Evolutionary conservation across 192 early-diverging fungal species (phyloP), one percentile per base, ranked within the genome.

Genomic region (Martensiomyces pterosporus): DNA sequence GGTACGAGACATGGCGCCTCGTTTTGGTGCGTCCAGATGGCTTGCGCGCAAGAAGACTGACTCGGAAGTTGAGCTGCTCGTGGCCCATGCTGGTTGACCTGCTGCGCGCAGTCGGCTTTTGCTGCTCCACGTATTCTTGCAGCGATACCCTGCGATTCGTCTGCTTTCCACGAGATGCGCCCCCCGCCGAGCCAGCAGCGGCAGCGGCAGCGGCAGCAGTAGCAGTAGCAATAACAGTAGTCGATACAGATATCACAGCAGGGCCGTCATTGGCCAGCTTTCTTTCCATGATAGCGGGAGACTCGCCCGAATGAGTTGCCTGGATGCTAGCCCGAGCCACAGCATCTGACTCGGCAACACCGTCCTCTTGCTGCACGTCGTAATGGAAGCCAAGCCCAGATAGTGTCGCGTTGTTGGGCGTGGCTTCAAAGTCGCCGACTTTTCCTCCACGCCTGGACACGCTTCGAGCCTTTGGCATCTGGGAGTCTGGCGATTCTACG

Each of bases 61-160:
- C 70, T 19, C 70, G 70, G 58, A 74, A 74, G 39, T 58, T 57
- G 26, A 60, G 70, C 58, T 74, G 70, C 33, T 66, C 63, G 34
- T 45, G 53, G 32, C 63, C 70, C 3, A 39, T 26, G 3, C 45
- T 41, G 3, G 50, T 39, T 9, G 63, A 15, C 18, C 45, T 40
- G 24, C 40, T 37, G 26, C 24, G 35, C 2, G 55, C 29, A 6
- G 39, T 9, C 9, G 15, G 19, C 37, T 50, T 57, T 16, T 74
- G 57, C 47, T 62, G 70, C 47, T 66, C 49, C 12, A 74, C 59
- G 19, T 74, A 74, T 24, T 62, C 55, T 10, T 62, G 70, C 39
- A 74, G 39, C 43, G 70, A 60, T 32, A 57, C 24, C 15, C 16
- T 27, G 15, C 37, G 33, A 21, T 53, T 46, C 3, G 33, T 29